Evolutionary conservation across 2,329 filamentous ascomycete genomes (phyloP).

Genomic region (Sporothrix luriei): DNA sequence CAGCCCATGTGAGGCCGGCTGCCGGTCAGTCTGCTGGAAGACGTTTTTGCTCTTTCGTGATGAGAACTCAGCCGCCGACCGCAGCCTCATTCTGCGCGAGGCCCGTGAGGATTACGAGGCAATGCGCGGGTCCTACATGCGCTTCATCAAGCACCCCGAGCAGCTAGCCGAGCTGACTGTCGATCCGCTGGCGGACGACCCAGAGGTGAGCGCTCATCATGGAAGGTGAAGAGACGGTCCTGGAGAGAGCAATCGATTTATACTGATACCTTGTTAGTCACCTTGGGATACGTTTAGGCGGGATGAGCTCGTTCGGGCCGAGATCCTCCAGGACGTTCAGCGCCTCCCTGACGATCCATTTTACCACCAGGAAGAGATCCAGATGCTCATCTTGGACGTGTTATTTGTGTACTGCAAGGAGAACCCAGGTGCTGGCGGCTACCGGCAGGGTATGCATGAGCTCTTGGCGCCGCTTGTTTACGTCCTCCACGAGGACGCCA

Average conservation of each 20-base stretch:
- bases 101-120: constrained; percentile 74
- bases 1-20: constrained; percentile 69
- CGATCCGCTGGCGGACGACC: constrained; percentile 86
- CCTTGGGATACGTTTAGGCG: constrained; percentile 86
- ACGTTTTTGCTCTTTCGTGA: constrained; percentile 78
- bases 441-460: constrained; percentile 99
- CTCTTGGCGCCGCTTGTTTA: constrained; percentile 86
- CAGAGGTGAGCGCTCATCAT: constrained; percentile 47
- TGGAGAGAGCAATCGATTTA: constrained; percentile 6
- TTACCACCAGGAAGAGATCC: constrained; percentile 78
- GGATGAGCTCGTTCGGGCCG: constrained; percentile 80
- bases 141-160: constrained; percentile 81
- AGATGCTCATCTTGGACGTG: constrained; percentile 81
- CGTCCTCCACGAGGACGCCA: constrained; percentile 78
- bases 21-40: constrained; percentile 94
- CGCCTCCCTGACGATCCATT: constrained; percentile 89
- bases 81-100: constrained; percentile 67
- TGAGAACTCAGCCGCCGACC: constrained; percentile 64
- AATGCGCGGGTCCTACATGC: constrained; percentile 72
- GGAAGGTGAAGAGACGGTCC: background rate
- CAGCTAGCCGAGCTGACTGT: constrained; percentile 68
- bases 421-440: constrained; percentile 80
- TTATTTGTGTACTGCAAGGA: constrained; percentile 95
- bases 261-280: constrained; percentile 59
- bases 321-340: constrained; percentile 94